Evolutionary conservation across 1,284 basidiomycete genomes (phyloP).

Genomic region (Ustilago bromivora): DNA sequence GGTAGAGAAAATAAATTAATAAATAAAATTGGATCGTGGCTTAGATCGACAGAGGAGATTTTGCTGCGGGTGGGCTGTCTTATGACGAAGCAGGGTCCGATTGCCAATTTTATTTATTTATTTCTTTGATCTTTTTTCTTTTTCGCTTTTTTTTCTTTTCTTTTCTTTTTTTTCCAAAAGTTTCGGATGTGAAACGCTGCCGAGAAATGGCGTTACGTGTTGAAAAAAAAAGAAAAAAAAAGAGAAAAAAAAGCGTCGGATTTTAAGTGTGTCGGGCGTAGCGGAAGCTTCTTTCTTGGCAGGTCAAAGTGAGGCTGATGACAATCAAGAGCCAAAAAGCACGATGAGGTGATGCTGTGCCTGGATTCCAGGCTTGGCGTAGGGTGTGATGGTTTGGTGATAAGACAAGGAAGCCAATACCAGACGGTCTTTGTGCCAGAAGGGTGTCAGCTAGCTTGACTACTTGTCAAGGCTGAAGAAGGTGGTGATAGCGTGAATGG

Average conservation of each 20-base stretch:
- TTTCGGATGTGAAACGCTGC: slow-evolving; percentile 2
- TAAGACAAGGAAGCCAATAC: background rate
- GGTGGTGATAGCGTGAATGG: background rate
- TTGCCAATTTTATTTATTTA: background rate
- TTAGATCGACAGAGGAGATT: slow-evolving; percentile 14
- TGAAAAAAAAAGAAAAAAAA: background rate
- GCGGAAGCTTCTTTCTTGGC: background rate
- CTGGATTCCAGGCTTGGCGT: background rate
- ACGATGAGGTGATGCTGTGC: background rate
- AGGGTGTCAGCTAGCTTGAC: background rate
- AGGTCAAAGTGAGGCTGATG: slow-evolving; percentile 4
- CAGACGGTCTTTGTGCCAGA: background rate
- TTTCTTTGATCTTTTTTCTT: too few species aligned
- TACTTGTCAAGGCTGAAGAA: background rate
- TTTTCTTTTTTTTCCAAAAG: slow-evolving; percentile 2
- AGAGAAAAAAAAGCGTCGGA: background rate
- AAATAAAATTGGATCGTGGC: slow-evolving; percentile 10
- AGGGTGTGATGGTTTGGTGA: background rate
- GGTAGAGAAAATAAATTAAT: too few species aligned
- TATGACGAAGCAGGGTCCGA: slow-evolving; percentile 17
- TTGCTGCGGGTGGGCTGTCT: background rate
- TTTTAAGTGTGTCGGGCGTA: background rate
- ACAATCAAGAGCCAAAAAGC: background rate
- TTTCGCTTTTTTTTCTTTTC: background rate
- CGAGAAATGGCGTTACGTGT: slow-evolving; percentile 9